Evolutionary conservation across 768 basidiomycete species (phyloP).

Genomic region (Daedalea quercina): DNA sequence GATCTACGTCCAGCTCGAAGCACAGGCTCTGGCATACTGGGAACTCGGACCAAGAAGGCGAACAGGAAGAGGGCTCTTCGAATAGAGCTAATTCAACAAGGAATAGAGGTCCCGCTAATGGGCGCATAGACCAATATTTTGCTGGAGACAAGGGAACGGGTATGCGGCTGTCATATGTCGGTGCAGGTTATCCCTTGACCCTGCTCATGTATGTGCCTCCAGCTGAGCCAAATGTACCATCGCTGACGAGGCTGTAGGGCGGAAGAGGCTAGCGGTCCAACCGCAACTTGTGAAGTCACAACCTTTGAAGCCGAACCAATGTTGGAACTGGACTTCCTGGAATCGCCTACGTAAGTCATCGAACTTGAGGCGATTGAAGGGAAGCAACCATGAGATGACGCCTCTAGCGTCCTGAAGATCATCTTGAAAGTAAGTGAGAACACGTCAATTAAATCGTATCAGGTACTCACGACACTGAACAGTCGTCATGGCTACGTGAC

Average conservation of each 20-base stretch:
- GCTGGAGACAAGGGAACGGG: slow-evolving; percentile 64
- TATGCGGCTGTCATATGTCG: slow-evolving; percentile 80
- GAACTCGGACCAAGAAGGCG: slow-evolving; percentile 30
- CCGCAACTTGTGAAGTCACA: slow-evolving; percentile 80
- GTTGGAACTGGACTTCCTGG: slow-evolving; percentile 36
- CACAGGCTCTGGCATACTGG: slow-evolving; percentile 47
- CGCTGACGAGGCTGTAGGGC: slow-evolving; percentile 35
- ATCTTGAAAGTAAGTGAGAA: slow-evolving; percentile 73
- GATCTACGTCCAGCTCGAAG: slow-evolving; percentile 27
- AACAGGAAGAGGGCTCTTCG: slow-evolving; percentile 25
- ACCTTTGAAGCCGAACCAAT: slow-evolving; percentile 77
- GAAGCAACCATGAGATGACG: background rate
- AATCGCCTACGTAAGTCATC: slow-evolving; percentile 55
- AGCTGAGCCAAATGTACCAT: background rate
- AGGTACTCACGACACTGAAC: background rate
- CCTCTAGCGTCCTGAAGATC: slow-evolving; percentile 41
- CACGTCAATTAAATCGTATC: background rate
- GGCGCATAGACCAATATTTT: slow-evolving; percentile 55
- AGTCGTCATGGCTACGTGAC: slow-evolving; percentile 91
- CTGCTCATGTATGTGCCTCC: slow-evolving; percentile 55
- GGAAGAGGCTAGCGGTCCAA: slow-evolving; percentile 75
- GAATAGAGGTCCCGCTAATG: slow-evolving; percentile 5
- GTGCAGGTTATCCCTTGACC: slow-evolving; percentile 71
- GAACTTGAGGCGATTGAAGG: background rate
- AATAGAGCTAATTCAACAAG: slow-evolving; percentile 15